These are phyloP conservation scores for Tetradesmus obliquus DNA, from an alignment of 139 green algal genomes.

Conservation along the genomic window DNA sequence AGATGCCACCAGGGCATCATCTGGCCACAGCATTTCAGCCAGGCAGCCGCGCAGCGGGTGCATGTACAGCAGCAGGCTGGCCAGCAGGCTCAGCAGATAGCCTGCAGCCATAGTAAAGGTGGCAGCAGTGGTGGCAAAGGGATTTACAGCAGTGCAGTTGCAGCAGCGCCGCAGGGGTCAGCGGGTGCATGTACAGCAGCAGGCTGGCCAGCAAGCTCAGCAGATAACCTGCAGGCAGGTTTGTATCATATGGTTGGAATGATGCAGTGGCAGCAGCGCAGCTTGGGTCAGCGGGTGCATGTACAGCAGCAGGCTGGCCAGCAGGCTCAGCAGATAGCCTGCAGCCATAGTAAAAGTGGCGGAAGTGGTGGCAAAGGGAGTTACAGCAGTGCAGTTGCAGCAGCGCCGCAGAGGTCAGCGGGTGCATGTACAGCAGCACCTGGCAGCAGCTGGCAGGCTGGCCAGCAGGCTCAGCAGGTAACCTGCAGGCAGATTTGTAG, in stretches of 20 bases:
- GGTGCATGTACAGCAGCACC: background rate
- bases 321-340: background rate
- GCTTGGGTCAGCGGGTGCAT: constrained; percentile 16
- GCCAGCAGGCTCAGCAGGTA: constrained; percentile 3
- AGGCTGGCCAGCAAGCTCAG: background rate
- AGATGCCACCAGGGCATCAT: background rate
- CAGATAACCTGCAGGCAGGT: background rate
- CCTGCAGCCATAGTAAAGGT: background rate
- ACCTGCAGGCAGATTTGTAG: background rate
- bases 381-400: background rate
- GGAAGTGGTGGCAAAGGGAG: background rate
- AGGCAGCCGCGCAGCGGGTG: constrained; percentile 18
- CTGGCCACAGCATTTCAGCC: constrained; percentile 21
- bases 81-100: background rate
- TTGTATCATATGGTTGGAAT: no score
- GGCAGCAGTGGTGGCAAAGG: background rate
- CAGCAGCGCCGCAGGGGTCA: background rate
- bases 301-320: constrained; percentile 37
- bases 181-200: background rate
- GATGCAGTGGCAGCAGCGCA: background rate
- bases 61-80: constrained; percentile 38
- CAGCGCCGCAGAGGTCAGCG: background rate
- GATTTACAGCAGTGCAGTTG: background rate
- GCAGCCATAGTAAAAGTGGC: no score
- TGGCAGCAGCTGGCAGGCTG: background rate